Evolutionary conservation across 495 filamentous ascomycete species (phyloP), one percentile per base, ranked within the genome.

Genomic region (Aspergillus ellipticus): DNA sequence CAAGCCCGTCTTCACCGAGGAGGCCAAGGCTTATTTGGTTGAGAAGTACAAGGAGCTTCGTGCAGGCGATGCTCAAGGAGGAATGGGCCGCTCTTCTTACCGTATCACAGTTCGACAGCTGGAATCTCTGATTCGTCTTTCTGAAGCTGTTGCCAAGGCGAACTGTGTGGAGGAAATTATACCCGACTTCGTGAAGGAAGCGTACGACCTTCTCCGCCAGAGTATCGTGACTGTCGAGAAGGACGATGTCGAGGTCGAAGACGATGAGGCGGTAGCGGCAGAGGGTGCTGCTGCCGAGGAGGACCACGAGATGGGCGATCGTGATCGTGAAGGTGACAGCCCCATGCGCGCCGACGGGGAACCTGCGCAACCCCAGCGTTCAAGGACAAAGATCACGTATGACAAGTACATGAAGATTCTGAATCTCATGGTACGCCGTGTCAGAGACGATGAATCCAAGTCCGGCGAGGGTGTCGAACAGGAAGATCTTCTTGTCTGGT

Each of bases 191-290:
- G 94, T 99, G 11, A 81, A 86, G 20, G 94, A 99, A 69, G 94
- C 92, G 2, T 96, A 85, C 65, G 87, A 92, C 49, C 80, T 99
- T 6, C 79, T 99, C 5, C 75, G 90, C 28, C 91, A 96, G 73
- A 92, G 87, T 71, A 97, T 99, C 67, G 96, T 99, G 61, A 92
- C 89, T 15, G 93, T 99, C 16, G 95, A 99, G 70, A 94, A 96
- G 62, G 94, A 99, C 61, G 94, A 99, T 59, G 87, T 99, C 13
- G 94, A 97, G 66, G 88, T 99, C 33, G 92, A 97, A 13, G 93
- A 96, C 24, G 86, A 89, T 4, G 88, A 88, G 20, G 71, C 71
- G 29, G 69, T 70, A 20, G 68, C 55, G 19, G 66, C 51, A 11
- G 50, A 35, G 26, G 59, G 42, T 19, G 52, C 47, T 11, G 54